These are phyloP conservation scores for Hygrophorus pudorinus DNA, from an alignment of 768 basidiomycete species.

Conservation along the genomic window DNA sequence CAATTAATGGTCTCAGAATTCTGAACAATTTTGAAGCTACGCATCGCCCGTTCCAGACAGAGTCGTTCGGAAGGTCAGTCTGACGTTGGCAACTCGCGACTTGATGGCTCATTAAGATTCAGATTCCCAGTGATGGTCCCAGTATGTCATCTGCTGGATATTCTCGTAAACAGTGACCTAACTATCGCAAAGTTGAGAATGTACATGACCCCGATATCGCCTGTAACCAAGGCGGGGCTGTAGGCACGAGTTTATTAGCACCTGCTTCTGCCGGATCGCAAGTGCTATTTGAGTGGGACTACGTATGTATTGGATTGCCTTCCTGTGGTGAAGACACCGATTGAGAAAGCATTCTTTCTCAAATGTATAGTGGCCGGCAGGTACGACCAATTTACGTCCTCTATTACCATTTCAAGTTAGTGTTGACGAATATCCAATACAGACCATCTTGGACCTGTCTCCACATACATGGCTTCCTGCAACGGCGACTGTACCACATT, in stretches of 20 bases:
- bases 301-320: conserved; percentile 21
- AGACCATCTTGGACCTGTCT: conserved; percentile 42
- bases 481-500: conserved; percentile 32
- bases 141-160: conserved; percentile 12
- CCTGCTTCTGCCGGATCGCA: conserved; percentile 30
- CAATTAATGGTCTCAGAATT: conserved; percentile 2
- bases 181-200: conserved; percentile 9
- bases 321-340: background rate
- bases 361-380: conserved; percentile 25
- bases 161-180: conserved; percentile 6
- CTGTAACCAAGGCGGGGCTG: conserved; percentile 32
- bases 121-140: too few relatives aligned
- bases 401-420: background rate
- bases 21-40: conserved; percentile 16
- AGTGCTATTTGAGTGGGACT: conserved; percentile 33
- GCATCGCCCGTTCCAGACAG: conserved; percentile 16
- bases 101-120: too few relatives aligned
- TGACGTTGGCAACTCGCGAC: too few relatives aligned
- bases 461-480: conserved; percentile 44
- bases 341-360: conserved; percentile 1
- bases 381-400: conserved; percentile 13
- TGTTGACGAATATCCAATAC: background rate
- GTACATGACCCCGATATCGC: conserved; percentile 27
- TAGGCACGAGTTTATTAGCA: conserved; percentile 25
- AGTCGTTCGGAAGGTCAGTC: conserved; percentile 11